phyloP scores from a whole-genome alignment of 2,329 filamentous ascomycete genomes.

The Exserohilum rostratum region DNA sequence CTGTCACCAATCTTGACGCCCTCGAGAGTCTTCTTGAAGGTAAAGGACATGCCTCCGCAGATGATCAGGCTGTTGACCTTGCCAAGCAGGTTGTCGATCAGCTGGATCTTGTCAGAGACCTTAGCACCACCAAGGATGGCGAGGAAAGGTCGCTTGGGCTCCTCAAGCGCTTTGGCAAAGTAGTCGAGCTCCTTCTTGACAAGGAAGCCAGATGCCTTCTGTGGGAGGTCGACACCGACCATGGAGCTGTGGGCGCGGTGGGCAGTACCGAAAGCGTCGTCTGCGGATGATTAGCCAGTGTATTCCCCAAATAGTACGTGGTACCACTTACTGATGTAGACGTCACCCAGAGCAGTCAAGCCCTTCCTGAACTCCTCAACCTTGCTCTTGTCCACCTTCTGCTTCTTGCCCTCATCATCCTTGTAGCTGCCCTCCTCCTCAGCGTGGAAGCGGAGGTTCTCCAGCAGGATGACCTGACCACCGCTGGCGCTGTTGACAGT shows the following conservation, averaged over 20 bases:
- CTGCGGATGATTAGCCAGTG: conserved; percentile 54
- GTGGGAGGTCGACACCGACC: conserved; percentile 93
- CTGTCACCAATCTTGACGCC: conserved; percentile 86
- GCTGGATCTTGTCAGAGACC: conserved; percentile 99
- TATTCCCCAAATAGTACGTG: background rate
- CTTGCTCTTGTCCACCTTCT: conserved; percentile 93
- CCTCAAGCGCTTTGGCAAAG: conserved; percentile 96
- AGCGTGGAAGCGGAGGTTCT: conserved; percentile 97
- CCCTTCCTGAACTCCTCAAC: conserved; percentile 95
- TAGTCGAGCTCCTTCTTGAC: conserved; percentile 99
- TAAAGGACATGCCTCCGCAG: conserved; percentile 98
- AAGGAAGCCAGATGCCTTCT: conserved; percentile 97
- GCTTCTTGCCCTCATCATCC: conserved; percentile 93
- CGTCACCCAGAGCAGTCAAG: conserved; percentile 89
- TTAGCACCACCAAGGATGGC: conserved; percentile 98
- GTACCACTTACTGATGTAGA: conserved; percentile 82
- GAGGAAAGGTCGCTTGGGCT: conserved; percentile 92
- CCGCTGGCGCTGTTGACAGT: conserved; percentile 81
- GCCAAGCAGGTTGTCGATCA: conserved; percentile 97
- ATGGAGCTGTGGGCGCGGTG: conserved; percentile 99
- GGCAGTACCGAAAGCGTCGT: conserved; percentile 97
- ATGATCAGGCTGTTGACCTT: conserved; percentile 98
- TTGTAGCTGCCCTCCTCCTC: conserved; percentile 98
- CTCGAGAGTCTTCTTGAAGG: conserved; percentile 99
- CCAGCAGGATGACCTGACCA: conserved; percentile 86